Percentiles rank a stretch among this genome's conserved stretches.
Evolutionary conservation across 2,329 filamentous ascomycete genomes (phyloP).

Genomic region (Orbilia ellipsospora): DNA sequence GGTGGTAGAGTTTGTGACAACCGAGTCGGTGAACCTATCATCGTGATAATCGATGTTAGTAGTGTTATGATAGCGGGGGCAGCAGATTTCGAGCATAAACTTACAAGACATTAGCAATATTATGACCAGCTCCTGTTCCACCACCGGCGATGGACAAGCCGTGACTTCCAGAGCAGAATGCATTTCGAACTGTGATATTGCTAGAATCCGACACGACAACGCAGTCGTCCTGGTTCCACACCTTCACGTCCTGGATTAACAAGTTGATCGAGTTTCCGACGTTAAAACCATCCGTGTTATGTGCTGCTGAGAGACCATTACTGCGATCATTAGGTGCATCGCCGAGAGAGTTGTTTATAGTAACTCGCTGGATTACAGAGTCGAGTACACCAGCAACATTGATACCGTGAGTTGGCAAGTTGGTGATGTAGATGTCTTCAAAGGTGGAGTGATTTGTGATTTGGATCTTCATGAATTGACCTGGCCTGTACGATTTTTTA

Average conservation of each 20-base stretch:
- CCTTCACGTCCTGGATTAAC: conserved; percentile 58
- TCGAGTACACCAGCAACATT: conserved; percentile 61
- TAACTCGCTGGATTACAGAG: conserved; percentile 61
- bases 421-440: conserved; percentile 62
- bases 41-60: too few species aligned
- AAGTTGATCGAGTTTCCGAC: conserved; percentile 60
- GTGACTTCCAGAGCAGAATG: conserved; percentile 60
- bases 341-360: conserved; percentile 63
- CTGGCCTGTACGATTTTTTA: conserved; percentile 59
- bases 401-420: conserved; percentile 64
- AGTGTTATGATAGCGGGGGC: too few species aligned
- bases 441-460: conserved; percentile 63
- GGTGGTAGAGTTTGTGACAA: conserved; percentile 60
- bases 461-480: conserved; percentile 63
- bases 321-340: conserved; percentile 61
- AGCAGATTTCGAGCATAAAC: too few species aligned
- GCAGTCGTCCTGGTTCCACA: conserved; percentile 61
- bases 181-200: conserved; percentile 59
- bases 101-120: conserved; percentile 61
- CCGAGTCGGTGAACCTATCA: conserved; percentile 60
- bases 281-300: conserved; percentile 63
- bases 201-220: conserved; percentile 61
- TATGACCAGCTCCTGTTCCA: conserved; percentile 61
- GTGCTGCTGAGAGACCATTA: conserved; percentile 61
- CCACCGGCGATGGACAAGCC: conserved; percentile 61